Conservation (phyloP, 2,329 filamentous ascomycete genomes). For the Huntiella savannae region DNA sequence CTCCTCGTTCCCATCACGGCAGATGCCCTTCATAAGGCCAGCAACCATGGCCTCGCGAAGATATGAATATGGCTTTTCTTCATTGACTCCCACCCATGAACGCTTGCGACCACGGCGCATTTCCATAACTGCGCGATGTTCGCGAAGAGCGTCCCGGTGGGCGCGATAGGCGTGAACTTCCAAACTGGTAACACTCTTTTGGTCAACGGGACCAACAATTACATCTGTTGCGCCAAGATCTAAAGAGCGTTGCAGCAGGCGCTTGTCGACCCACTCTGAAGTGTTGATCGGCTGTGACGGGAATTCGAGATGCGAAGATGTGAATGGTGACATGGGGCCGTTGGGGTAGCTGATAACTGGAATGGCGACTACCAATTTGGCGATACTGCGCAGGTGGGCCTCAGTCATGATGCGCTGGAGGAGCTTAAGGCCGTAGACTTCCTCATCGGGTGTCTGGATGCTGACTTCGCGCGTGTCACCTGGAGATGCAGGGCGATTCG, state of each 20-base stretch:
- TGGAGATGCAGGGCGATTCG: slow-evolving; percentile 15
- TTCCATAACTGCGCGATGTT: slow-evolving; percentile 53
- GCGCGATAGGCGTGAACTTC: slow-evolving; percentile 70
- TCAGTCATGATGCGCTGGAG: slow-evolving; percentile 39
- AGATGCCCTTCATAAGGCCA: slow-evolving; percentile 74
- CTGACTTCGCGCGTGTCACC: slow-evolving; percentile 16
- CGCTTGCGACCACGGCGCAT: slow-evolving; percentile 60
- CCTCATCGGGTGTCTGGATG: slow-evolving; percentile 26
- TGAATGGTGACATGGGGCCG: slow-evolving; percentile 14
- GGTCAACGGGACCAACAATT: slow-evolving; percentile 57
- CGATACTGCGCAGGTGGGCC: slow-evolving; percentile 34
- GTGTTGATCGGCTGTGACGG: slow-evolving; percentile 15
- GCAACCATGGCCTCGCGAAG: slow-evolving; percentile 87
- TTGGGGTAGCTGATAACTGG: slow-evolving; percentile 29
- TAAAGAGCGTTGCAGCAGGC: slow-evolving; percentile 49
- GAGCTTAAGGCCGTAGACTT: slow-evolving; percentile 35
- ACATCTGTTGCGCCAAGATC: slow-evolving; percentile 79
- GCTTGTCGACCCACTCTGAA: slow-evolving; percentile 22
- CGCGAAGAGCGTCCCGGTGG: slow-evolving; percentile 54
- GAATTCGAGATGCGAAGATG: slow-evolving; percentile 16
- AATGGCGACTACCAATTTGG: slow-evolving; percentile 37
- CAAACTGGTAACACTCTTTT: slow-evolving; percentile 53
- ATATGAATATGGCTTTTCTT: slow-evolving; percentile 75
- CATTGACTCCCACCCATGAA: slow-evolving; percentile 78
- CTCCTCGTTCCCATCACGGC: slow-evolving; percentile 45